Evolutionary conservation across 2,329 filamentous ascomycete genomes (phyloP), one percentile per base, ranked within the genome.

Genomic region (Ascocoryne sarcoides): DNA sequence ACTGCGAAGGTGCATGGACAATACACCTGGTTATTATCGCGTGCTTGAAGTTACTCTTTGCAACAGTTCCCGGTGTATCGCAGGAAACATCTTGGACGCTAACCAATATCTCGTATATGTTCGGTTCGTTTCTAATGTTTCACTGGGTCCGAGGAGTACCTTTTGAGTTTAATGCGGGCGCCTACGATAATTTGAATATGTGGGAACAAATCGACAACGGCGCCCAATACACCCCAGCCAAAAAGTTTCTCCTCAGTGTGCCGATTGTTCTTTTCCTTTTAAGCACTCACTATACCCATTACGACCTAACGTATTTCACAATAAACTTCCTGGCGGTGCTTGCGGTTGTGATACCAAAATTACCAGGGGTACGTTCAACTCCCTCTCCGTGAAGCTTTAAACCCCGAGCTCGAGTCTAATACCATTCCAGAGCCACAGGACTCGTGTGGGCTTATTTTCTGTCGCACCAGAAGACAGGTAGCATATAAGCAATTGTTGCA

Each of bases 191-290:
- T 65, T 75, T 98, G 60, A 98, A 96, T 69, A 96, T 98, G 92
- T 98, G 92, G 92, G 92, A 98, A 70, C 92, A 98, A 68, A 98
- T 98, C 63, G 92, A 98, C 70, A 93, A 96, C 58, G 92, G 92
- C 34, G 92, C 92, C 55, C 92, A 98, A 64, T 98, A 96, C 69
- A 98, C 92, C 1, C 92, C 92, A 3, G 86, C 92, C 51, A 98
- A 98, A 73, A 98, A 98, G 66, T 98, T 98, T 60, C 72, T 98
- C 44, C 79, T 96, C 55, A 87, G 83, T 57, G 90, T 96, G 23
- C 92, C 92, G 29, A 94, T 98, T 56, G 75, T 89, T 49, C 75
- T 98, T 49, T 98, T 98, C 64, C 75, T 98, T 41, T 72, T 96
- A 56, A 96, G 90, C 74, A 98, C 92, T 17, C 92, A 98, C 66